Evolutionary conservation across 108 stramenopile genomes (phyloP).

Genomic region (Cafeteria roenbergensis): DNA sequence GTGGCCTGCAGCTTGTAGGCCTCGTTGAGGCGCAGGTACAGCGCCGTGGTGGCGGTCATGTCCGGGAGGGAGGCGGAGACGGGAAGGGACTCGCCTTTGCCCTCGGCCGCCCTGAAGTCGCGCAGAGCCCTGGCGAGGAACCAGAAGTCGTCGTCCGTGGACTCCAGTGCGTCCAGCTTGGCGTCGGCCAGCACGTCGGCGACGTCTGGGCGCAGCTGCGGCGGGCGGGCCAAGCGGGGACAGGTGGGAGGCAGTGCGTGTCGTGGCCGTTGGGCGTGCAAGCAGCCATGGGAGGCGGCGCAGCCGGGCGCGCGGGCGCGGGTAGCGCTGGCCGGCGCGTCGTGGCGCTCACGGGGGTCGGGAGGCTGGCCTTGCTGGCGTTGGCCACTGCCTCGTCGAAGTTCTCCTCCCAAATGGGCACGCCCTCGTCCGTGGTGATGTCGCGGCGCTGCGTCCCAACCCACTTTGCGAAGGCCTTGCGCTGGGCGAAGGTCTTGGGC

Average conservation of each 20-base stretch:
- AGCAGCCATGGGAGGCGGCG: no score
- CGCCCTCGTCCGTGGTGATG: no score
- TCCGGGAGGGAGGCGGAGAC: conserved; percentile 73
- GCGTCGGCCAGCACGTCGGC: not conserved
- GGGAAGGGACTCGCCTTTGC: conserved; percentile 25
- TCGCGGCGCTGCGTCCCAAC: no score
- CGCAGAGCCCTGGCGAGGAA: conserved; percentile 16
- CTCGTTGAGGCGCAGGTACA: conserved; percentile 63
- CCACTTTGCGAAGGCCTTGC: no score
- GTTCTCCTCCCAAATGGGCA: conserved; percentile 69
- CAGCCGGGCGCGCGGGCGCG: no score
- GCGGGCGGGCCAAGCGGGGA: no score
- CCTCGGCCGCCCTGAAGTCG: conserved; percentile 3
- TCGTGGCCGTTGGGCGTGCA: conserved; percentile 5
- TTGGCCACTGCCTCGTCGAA: conserved; percentile 64
- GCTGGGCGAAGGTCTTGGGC: conserved; percentile 45
- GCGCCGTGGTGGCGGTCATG: conserved; percentile 67
- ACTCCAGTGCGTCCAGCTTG: not conserved
- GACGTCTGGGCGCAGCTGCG: no score
- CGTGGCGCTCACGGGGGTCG: no score
- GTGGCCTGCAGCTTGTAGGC: conserved; percentile 58
- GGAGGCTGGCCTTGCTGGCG: conserved; percentile 64
- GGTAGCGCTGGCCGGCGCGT: no score
- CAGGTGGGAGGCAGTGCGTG: no score
- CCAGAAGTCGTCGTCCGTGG: conserved; percentile 10